phyloP scores from a whole-genome alignment of 441 rosid genomes.

The Brassica balearica region DNA sequence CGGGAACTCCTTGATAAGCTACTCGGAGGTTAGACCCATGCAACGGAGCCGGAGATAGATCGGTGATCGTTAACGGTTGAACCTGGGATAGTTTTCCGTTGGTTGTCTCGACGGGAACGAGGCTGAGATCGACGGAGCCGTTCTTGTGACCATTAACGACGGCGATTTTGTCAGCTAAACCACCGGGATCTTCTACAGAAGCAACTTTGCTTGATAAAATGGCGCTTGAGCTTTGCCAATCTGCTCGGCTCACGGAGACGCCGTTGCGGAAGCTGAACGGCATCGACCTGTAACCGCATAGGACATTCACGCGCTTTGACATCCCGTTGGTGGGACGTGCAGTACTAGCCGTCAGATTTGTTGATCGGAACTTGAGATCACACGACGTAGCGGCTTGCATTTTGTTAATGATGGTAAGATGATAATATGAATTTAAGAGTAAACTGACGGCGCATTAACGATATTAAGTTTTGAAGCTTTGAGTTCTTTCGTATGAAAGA shows the following conservation, averaged over 20 bases:
- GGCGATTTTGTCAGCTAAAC: slow-evolving; percentile 35
- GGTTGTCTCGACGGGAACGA: slow-evolving; percentile 11
- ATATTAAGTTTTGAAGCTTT: slow-evolving; percentile 15
- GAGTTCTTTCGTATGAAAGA: slow-evolving; percentile 33
- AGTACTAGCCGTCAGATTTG: background rate
- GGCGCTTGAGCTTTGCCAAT: slow-evolving; percentile 44
- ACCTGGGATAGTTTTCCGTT: slow-evolving; percentile 11
- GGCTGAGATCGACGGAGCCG: slow-evolving; percentile 33
- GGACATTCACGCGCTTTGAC: slow-evolving; percentile 30
- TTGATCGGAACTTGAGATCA: slow-evolving; percentile 36
- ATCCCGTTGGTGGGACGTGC: slow-evolving; percentile 8
- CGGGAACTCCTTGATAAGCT: slow-evolving; percentile 44
- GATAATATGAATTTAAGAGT: background rate
- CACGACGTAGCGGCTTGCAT: slow-evolving; percentile 40
- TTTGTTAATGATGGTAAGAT: background rate
- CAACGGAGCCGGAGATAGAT: slow-evolving; percentile 42
- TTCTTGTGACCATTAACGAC: slow-evolving; percentile 37
- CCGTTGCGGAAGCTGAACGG: slow-evolving; percentile 34
- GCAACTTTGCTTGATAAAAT: slow-evolving; percentile 40
- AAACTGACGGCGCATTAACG: background rate
- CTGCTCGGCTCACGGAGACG: slow-evolving; percentile 32
- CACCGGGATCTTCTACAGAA: slow-evolving; percentile 28
- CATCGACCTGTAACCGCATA: slow-evolving; percentile 29
- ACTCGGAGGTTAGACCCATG: slow-evolving; percentile 39
- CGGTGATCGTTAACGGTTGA: slow-evolving; percentile 38